Evolutionary conservation across 192 early-diverging fungal species (phyloP), one percentile per base, ranked within the genome.

Genomic region (Rhizoclosmatium globosum): DNA sequence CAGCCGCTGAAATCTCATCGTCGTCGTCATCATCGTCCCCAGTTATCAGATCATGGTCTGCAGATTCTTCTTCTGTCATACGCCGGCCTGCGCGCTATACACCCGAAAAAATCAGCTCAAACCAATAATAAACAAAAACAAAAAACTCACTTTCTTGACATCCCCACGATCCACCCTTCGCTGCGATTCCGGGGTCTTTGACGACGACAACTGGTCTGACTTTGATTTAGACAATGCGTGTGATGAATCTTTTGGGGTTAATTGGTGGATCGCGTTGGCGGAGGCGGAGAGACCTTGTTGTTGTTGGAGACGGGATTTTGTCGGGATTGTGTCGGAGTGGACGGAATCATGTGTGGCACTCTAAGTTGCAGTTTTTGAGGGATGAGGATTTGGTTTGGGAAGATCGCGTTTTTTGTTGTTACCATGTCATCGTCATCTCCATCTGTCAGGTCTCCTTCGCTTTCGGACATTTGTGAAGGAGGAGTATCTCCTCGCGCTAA

Each of bases 361-460:
- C 64, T 68, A 50, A 44, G 19, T 31, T 21, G 71, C 21, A 13
- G 3, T 38, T 39, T 11, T 17, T 19, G 1, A 7, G 13, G 1
- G 9, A 7, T 41, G 42, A 60, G 58, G 19, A 50, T 31, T 73
- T 23, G 31, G 31, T 73, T 17, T 19, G 57, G 42, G 31, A 61
- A 75, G 19, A 1, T 9, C 43, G 47, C 53, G 11, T 19, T 50
- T 39, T 44, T 62, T 42, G 43, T 17, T n/a, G 56, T 43, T 65
- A 62, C 47, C 13, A 79, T 66, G 21, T 65, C 70, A 73, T 84
- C 83, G 11, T 83, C 85, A n/a, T 72, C 79, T n/a, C 79, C 85
- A 3, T 88, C 73, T 31, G 81, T 84, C 47, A 87, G 87, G n/a
- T 85, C 87, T 17, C 83, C 85, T 13, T 87, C 85, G 53, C 83